These are phyloP conservation scores for Rhododendron ovatum DNA, from an alignment of 148 eudicot species.

Conservation along the genomic window DNA sequence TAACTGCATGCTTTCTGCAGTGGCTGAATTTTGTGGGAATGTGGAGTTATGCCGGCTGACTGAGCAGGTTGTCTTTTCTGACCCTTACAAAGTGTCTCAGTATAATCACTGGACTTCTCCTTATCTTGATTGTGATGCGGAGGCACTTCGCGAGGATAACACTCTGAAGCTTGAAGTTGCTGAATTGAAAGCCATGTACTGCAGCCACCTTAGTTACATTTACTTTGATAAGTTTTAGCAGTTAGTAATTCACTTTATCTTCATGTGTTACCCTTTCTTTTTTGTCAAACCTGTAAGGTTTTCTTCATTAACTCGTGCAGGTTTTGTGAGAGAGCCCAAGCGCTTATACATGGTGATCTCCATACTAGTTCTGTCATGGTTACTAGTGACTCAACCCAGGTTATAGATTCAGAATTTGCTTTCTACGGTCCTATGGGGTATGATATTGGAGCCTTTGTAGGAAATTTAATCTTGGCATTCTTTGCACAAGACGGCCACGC, in stretches of 20 bases:
- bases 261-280: background rate
- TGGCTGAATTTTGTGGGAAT: conserved; percentile 87
- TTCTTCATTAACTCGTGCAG: conserved; percentile 27
- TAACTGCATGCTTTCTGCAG: conserved; percentile 40
- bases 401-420: conserved; percentile 93
- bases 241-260: background rate
- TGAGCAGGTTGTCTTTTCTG: conserved; percentile 91
- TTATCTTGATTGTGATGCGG: conserved; percentile 77
- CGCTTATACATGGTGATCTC: conserved; percentile 89
- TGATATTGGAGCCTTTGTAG: conserved; percentile 91
- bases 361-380: conserved; percentile 97
- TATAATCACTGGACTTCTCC: conserved; percentile 88
- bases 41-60: conserved; percentile 95
- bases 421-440: conserved; percentile 95
- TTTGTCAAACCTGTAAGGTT: background rate
- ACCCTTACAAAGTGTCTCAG: conserved; percentile 79
- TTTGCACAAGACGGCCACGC: conserved; percentile 92
- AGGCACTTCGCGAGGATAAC: conserved; percentile 81
- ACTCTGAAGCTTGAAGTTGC: conserved; percentile 79
- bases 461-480: conserved; percentile 78
- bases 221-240: background rate
- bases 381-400: conserved; percentile 78
- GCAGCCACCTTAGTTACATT: background rate
- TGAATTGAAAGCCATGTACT: conserved; percentile 74
- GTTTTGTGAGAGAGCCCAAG: conserved; percentile 96